Conservation (phyloP, 2,329 filamentous ascomycete species). For the Cladosporium phlei region DNA sequence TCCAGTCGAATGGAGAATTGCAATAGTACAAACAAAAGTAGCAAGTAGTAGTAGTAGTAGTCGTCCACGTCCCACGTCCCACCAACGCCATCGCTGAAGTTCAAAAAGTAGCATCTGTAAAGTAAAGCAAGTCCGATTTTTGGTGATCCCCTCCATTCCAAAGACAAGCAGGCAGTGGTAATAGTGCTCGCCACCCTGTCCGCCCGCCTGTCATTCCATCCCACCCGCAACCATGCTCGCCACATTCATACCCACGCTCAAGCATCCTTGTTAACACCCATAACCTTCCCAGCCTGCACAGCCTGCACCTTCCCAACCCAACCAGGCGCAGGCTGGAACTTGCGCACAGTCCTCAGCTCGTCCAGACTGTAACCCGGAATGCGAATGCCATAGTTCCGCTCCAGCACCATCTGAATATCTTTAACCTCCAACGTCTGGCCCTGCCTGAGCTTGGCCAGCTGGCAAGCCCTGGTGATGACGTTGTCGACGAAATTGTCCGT, state of each 20-base stretch:
- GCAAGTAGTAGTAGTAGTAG: no score
- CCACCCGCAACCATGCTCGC: no score
- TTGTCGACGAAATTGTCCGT: constrained; percentile 94
- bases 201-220: no score
- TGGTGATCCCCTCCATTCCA: no score
- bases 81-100: constrained; percentile 5
- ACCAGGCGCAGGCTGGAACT: constrained; percentile 78
- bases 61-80: no score
- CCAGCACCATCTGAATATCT: constrained; percentile 52
- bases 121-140: not conserved
- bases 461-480: constrained; percentile 80
- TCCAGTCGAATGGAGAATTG: not conserved
- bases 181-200: no score
- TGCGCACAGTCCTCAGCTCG: constrained; percentile 88
- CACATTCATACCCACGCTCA: no score
- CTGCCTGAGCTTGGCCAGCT: constrained; percentile 86
- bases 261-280: constrained; percentile 38
- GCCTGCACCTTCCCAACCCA: constrained; percentile 98
- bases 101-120: not conserved
- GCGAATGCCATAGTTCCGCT: constrained; percentile 67
- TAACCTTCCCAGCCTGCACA: constrained; percentile 84
- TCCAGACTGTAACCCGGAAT: constrained; percentile 93
- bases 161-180: no score
- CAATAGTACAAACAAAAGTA: not conserved
- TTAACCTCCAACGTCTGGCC: constrained; percentile 81